Evolutionary conservation across 306 rosid species (phyloP).

Genomic region (Prunus kanzakura): DNA sequence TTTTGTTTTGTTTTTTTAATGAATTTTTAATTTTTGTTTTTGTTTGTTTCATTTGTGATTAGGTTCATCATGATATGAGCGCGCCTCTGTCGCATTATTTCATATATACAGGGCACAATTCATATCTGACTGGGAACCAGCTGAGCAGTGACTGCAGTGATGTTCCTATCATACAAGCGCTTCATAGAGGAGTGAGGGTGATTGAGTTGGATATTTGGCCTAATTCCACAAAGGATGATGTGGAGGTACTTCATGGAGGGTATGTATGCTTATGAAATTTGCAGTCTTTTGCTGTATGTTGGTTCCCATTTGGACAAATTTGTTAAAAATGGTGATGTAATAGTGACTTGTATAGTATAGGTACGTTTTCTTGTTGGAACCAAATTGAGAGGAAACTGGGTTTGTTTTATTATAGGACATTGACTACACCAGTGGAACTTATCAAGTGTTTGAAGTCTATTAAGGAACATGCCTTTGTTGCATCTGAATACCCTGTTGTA

Average conservation of each 20-base stretch:
- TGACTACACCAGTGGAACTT: constrained; percentile 93
- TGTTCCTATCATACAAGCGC: constrained; percentile 66
- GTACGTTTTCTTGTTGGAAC: not conserved
- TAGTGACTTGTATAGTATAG: not conserved
- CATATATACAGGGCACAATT: constrained; percentile 93
- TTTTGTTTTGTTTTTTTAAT: not conserved
- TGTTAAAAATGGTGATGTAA: not conserved
- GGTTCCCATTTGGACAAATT: not conserved
- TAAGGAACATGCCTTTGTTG: constrained; percentile 70
- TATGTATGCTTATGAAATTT: constrained; percentile 11
- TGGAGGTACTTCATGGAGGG: constrained; percentile 98
- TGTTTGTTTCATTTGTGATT: not conserved
- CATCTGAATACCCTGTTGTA: constrained; percentile 87
- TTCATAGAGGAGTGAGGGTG: constrained; percentile 85
- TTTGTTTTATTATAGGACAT: constrained; percentile 52
- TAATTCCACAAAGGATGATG: constrained; percentile 65
- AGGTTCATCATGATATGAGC: constrained; percentile 92
- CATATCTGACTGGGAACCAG: constrained; percentile 95
- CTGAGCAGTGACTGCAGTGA: constrained; percentile 97
- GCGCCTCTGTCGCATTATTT: constrained; percentile 89
- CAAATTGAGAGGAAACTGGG: constrained; percentile 1
- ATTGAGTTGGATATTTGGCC: constrained; percentile 98
- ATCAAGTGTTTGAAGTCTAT: constrained; percentile 81
- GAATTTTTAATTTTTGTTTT: not conserved
- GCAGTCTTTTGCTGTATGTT: not conserved